Conservation (phyloP, 1,284 basidiomycete genomes). For the Cryptococcus amylolentus region DNA sequence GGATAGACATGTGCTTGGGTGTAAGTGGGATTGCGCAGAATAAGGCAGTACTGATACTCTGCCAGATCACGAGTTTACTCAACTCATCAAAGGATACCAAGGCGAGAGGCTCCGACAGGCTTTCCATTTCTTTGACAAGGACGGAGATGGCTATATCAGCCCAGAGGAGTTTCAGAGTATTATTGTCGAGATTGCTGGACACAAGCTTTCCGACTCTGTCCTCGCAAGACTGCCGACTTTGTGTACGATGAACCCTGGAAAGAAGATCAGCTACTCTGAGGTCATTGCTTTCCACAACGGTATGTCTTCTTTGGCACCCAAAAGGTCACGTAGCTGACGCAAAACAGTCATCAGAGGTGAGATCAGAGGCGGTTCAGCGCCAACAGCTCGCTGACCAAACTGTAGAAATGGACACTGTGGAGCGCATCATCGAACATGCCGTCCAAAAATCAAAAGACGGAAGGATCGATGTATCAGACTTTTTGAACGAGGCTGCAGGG, state of each 20-base stretch:
- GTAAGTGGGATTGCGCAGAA: constrained; percentile 53
- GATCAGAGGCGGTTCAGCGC: constrained; percentile 22
- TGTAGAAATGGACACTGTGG: constrained; percentile 87
- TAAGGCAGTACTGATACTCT: constrained; percentile 1
- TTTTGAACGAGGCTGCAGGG: constrained; percentile 51
- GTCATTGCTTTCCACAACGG: constrained; percentile 89
- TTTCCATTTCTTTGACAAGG: constrained; percentile 81
- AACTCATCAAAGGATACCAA: constrained; percentile 91
- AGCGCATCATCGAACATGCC: constrained; percentile 60
- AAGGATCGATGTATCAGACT: constrained; percentile 61
- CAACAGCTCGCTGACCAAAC: constrained; percentile 5
- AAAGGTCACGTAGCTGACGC: background rate
- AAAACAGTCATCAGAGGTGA: constrained; percentile 64
- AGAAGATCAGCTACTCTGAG: constrained; percentile 89
- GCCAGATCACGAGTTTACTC: constrained; percentile 84
- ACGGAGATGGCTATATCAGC: constrained; percentile 84
- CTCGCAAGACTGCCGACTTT: constrained; percentile 84
- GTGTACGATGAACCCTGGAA: constrained; percentile 78
- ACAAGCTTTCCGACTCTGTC: constrained; percentile 88
- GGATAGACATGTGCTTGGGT: constrained; percentile 83
- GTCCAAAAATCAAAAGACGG: constrained; percentile 87
- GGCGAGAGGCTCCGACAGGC: constrained; percentile 91
- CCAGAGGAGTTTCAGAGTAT: constrained; percentile 91
- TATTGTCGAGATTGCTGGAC: constrained; percentile 87
- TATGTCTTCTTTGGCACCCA: constrained; percentile 12